Base-by-base conservation (phyloP, 73 alveolate species). In the Stentor coeruleus region DNA sequence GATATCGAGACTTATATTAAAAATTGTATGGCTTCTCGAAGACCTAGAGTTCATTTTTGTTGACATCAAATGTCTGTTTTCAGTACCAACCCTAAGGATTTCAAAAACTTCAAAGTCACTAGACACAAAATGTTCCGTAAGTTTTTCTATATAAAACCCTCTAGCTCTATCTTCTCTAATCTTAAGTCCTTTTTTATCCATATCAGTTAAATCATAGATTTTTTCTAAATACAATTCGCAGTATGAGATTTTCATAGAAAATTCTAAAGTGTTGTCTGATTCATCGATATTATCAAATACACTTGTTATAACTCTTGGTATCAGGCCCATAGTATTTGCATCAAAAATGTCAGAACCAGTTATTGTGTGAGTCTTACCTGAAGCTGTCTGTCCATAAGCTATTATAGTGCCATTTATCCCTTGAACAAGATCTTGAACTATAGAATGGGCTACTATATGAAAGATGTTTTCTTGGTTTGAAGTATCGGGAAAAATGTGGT, bases 401-500 rank as follows among this genome's bases (percentile, higher is more conserved):
- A 77, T 28, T 36, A 77, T 77, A 58, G 85, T 77, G 28, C 85
- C 85, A 66, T 77, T 77, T 2, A 35, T 38, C 42, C 86, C 86
- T 28, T 84, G 84, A 4, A 88, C 55, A 39, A 80, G 87, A 15
- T 85, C 81, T 41, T 85, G 86, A 73, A 88, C 72, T 79, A 88
- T 76, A 84, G 59, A 38, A 49, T 88, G 77, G n/a, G 93, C 77
- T 28, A 89, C 59, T 40, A 77, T 76, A 3, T 58, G 59, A 74
- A 84, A 88, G 20, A 88, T 73, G 55, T 88, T 91, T 85, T 88
- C 90, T 81, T 88, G 89, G 14, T 83, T 59, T 35, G 89, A n/a
- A 42, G 76, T 60, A 59, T 88, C 86, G 38, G 49, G 88, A 41
- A 88, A 88, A 35, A 83, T 91, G 74, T 38, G 38, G 38, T 88